phyloP scores from a whole-genome alignment of 202 grass and related monocot genomes.

The Zizania palustris region DNA sequence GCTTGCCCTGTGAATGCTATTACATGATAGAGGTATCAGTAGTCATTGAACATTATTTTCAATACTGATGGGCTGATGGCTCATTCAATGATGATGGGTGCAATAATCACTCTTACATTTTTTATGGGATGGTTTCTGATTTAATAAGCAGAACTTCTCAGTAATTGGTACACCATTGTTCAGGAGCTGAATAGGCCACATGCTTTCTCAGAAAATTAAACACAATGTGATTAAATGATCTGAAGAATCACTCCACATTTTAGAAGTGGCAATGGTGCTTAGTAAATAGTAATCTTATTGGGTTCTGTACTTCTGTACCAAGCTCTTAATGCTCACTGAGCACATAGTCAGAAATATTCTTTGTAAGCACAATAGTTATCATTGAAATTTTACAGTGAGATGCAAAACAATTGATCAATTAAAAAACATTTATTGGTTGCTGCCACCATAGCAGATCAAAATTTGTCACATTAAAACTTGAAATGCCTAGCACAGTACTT shows the following conservation, averaged over 20 bases:
- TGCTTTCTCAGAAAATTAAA: not conserved
- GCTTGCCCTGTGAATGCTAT: not conserved
- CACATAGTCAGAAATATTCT: not conserved
- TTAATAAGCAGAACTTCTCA: conserved; percentile 1
- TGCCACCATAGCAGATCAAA: not conserved
- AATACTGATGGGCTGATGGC: not conserved
- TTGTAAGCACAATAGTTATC: not conserved
- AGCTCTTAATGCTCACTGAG: not conserved
- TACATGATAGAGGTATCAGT: not conserved
- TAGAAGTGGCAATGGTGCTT: not conserved
- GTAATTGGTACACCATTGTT: conserved; percentile 1
- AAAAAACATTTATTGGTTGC: not conserved
- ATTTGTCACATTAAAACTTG: not conserved
- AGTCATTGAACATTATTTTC: not conserved
- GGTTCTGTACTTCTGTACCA: conserved; percentile 12
- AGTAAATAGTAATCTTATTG: not conserved
- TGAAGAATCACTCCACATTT: not conserved
- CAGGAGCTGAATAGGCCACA: not conserved
- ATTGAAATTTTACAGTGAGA: not conserved
- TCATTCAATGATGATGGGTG: not conserved
- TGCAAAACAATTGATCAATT: not conserved
- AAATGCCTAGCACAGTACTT: too few relatives aligned
- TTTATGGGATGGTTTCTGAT: not conserved
- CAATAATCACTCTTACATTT: not conserved
- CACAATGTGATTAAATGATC: not conserved